A percentile compares a stretch with the other conserved stretches of the same genome.
Evolutionary conservation across 164 flowering plant species (phyloP).

Genomic region (Vitis amurensis): DNA sequence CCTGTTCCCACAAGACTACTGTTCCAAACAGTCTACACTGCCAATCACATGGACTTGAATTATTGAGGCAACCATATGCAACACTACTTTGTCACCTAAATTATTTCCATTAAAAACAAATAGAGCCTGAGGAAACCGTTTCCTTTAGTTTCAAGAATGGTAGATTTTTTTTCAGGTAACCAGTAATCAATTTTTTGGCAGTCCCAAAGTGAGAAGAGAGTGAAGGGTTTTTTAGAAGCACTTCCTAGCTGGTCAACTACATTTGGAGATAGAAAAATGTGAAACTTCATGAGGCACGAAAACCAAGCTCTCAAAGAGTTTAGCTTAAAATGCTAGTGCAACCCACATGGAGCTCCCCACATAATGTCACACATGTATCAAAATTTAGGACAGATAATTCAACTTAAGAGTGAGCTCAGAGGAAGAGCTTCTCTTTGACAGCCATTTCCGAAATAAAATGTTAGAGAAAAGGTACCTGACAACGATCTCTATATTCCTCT

Average conservation of each 20-base stretch:
- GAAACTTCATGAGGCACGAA: too few relatives aligned
- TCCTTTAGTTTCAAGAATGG: neutral
- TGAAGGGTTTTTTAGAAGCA: neutral
- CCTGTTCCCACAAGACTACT: too few relatives aligned
- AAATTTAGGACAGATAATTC: too few relatives aligned
- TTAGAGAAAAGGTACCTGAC: slow-evolving; percentile 55
- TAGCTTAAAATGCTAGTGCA: too few relatives aligned
- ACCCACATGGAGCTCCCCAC: too few relatives aligned
- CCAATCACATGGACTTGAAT: neutral
- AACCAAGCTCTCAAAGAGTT: too few relatives aligned
- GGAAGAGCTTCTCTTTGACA: too few relatives aligned
- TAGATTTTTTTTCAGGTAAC: neutral
- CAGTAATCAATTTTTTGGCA: neutral
- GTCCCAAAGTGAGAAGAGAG: neutral
- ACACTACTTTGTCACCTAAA: neutral
- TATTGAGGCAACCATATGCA: neutral
- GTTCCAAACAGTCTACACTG: neutral
- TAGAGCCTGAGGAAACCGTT: neutral
- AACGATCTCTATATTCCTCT: slow-evolving; percentile 75
- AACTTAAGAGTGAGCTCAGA: too few relatives aligned
- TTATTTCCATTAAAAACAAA: neutral
- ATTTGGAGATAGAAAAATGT: too few relatives aligned
- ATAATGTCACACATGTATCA: too few relatives aligned
- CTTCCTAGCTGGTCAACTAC: neutral
- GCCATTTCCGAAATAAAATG: neutral